These are phyloP conservation scores for Clitocybe nebularis DNA, from an alignment of 1,284 basidiomycete genomes.

Conservation along the genomic window DNA sequence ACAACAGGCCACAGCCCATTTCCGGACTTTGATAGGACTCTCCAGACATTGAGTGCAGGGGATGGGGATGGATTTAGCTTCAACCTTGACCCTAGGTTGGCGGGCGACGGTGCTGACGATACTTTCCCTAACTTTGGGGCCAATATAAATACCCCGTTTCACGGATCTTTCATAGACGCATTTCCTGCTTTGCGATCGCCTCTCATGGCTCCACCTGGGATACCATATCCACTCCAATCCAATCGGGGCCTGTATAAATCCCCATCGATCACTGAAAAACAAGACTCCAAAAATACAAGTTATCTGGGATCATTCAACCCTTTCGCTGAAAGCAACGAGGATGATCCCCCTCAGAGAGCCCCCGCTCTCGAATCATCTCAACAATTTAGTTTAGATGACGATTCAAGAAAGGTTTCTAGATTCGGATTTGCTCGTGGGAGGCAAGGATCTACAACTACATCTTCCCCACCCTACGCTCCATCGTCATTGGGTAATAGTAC, in stretches of 20 bases:
- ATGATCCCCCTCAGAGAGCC: conserved; percentile 26
- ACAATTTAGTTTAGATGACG: conserved; percentile 52
- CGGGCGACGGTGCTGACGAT: conserved; percentile 43
- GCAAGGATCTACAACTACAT: conserved; percentile 52
- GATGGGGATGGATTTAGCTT: conserved; percentile 75
- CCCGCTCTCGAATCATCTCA: conserved; percentile 24
- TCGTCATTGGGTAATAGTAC: conserved; percentile 48
- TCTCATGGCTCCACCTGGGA: conserved; percentile 46
- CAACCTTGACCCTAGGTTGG: conserved; percentile 75
- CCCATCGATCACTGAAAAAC: conserved; percentile 40
- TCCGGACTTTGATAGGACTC: conserved; percentile 83
- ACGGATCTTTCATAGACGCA: conserved; percentile 58
- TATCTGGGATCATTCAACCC: conserved; percentile 79
- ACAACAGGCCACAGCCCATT: conserved; percentile 66
- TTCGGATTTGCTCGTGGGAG: conserved; percentile 81
- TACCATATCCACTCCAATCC: conserved; percentile 43
- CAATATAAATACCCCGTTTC: conserved; percentile 51
- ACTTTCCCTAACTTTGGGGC: conserved; percentile 50
- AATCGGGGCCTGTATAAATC: conserved; percentile 52
- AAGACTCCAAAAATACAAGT: conserved; percentile 41
- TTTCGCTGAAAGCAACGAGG: conserved; percentile 58
- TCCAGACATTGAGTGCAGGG: conserved; percentile 62
- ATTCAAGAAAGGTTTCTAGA: conserved; percentile 68
- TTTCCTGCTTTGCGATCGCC: conserved; percentile 55
- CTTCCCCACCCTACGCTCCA: conserved; percentile 56